Evolutionary conservation across 768 basidiomycete species (phyloP).

Genomic region (Sporobolomyces pararoseus): DNA sequence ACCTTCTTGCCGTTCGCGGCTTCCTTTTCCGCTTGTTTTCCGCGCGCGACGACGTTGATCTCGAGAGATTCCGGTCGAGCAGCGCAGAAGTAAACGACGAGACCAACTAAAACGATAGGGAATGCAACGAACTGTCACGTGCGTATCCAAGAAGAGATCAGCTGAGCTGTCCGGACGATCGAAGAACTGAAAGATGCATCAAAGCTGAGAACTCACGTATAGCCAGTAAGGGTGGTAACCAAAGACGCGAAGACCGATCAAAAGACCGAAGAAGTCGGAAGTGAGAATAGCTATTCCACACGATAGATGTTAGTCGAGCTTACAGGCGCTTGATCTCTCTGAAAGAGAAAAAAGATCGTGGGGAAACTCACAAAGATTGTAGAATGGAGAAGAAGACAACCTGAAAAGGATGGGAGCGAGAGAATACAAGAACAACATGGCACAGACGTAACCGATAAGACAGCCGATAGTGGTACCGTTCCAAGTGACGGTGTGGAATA

Average conservation of each 20-base stretch:
- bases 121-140: slow-evolving; percentile 32
- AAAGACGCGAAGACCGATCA: slow-evolving; percentile 36
- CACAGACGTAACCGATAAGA: slow-evolving; percentile 40
- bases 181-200: no score
- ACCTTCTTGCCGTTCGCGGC: slow-evolving; percentile 21
- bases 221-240: slow-evolving; percentile 44
- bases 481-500: slow-evolving; percentile 39
- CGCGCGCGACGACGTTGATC: slow-evolving; percentile 23
- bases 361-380: slow-evolving; percentile 40
- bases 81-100: slow-evolving; percentile 42
- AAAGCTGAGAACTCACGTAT: slow-evolving; percentile 43
- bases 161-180: no score
- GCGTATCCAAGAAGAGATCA: no score
- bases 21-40: slow-evolving; percentile 24
- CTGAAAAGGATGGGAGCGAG: slow-evolving; percentile 41
- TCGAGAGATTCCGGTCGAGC: slow-evolving; percentile 33
- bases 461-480: slow-evolving; percentile 40
- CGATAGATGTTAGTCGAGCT: no score
- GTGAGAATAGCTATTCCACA: slow-evolving; percentile 39
- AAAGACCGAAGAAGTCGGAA: slow-evolving; percentile 34
- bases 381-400: slow-evolving; percentile 39
- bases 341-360: no score
- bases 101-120: slow-evolving; percentile 42
- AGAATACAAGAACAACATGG: slow-evolving; percentile 43
- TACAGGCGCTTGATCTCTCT: no score